Conservation (phyloP, 257 asterid species). For the Perilla frutescens region DNA sequence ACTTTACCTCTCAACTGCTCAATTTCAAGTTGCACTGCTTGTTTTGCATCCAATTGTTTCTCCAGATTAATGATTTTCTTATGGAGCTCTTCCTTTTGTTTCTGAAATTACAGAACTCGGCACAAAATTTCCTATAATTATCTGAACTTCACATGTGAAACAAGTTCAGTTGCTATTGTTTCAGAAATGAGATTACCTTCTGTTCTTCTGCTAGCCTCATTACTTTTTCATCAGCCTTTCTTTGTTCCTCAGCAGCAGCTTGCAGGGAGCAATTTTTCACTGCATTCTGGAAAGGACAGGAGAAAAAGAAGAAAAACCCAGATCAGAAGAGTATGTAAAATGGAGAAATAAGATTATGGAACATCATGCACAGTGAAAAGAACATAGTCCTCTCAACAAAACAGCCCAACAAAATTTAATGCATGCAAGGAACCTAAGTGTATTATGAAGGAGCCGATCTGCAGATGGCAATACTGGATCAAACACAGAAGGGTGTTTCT, state of each 20-base stretch:
- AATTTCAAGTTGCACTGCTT: conserved; percentile 65
- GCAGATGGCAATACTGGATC: conserved; percentile 9
- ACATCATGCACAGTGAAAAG: conserved; percentile 22
- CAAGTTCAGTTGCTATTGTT: conserved; percentile 14
- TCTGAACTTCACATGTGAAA: conserved; percentile 30
- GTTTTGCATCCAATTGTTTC: conserved; percentile 67
- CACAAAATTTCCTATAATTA: conserved; percentile 21
- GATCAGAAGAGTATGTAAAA: neutral
- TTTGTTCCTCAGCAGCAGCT: conserved; percentile 73
- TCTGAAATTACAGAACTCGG: conserved; percentile 52
- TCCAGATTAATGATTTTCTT: conserved; percentile 56
- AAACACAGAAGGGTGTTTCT: neutral
- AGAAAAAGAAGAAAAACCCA: neutral
- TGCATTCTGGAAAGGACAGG: conserved; percentile 61
- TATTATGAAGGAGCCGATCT: neutral
- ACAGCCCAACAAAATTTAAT: neutral
- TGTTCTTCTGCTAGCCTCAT: conserved; percentile 78
- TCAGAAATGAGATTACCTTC: conserved; percentile 50
- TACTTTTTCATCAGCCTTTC: conserved; percentile 59
- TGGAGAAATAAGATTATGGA: neutral
- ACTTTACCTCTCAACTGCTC: conserved; percentile 58
- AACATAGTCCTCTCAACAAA: neutral
- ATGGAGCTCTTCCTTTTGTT: conserved; percentile 61
- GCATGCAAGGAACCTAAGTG: neutral
- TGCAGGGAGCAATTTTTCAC: conserved; percentile 60